phyloP scores from a whole-genome alignment of 768 basidiomycete species.

The Mycena venus region DNA sequence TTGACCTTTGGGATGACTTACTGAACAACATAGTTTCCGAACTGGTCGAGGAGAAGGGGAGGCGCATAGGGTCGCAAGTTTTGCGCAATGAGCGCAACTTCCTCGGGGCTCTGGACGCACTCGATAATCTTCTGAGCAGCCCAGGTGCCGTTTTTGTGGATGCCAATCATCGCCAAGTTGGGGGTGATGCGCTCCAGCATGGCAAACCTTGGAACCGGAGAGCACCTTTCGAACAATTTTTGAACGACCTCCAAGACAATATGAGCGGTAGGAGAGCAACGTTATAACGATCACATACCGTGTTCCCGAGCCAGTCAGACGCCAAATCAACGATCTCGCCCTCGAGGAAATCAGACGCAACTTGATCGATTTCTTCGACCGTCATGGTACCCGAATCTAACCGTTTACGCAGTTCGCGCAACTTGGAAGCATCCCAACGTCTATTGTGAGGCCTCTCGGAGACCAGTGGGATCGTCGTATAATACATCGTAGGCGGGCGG shows the following conservation, averaged over 20 bases:
- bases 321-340: conserved; percentile 95
- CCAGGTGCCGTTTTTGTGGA: conserved; percentile 99
- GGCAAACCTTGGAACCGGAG: conserved; percentile 78
- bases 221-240: conserved; percentile 95
- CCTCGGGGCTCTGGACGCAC: conserved; percentile 90
- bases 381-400: conserved; percentile 91
- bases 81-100: conserved; percentile 86
- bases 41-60: conserved; percentile 93
- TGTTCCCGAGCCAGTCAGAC: conserved; percentile 99
- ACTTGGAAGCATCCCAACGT: conserved; percentile 93
- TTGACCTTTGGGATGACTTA: conserved; percentile 44
- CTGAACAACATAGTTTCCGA: conserved; percentile 95
- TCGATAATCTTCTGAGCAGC: conserved; percentile 99
- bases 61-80: conserved; percentile 93
- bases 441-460: conserved; percentile 88
- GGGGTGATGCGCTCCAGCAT: conserved; percentile 96
- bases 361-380: conserved; percentile 89
- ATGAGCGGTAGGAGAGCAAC: conserved; percentile 9
- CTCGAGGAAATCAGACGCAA: conserved; percentile 92
- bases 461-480: conserved; percentile 93
- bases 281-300: conserved; percentile 59
- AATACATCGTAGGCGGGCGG: conserved; percentile 95
- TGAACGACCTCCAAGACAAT: conserved; percentile 82
- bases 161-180: conserved; percentile 96
- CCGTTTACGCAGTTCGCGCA: conserved; percentile 94